These are phyloP conservation scores for Boeremia exigua DNA, from an alignment of 2,329 filamentous ascomycete species.

Conservation along the genomic window DNA sequence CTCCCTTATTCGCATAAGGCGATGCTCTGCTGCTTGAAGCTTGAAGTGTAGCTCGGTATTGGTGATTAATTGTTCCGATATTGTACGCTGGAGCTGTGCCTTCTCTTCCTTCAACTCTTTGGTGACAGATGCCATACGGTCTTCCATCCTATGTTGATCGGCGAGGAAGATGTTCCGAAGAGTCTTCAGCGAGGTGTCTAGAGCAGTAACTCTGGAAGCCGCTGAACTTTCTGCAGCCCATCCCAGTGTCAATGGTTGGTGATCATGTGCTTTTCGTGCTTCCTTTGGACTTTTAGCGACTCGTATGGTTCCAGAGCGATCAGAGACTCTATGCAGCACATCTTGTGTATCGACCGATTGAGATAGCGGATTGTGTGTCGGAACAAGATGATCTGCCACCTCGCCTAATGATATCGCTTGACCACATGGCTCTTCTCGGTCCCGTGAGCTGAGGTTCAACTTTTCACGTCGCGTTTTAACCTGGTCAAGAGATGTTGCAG, in stretches of 20 bases:
- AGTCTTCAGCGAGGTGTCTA: not conserved
- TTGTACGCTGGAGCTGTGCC: conserved; percentile 8
- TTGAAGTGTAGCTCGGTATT: conserved; percentile 21
- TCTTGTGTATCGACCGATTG: not conserved
- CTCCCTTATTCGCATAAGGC: conserved; percentile 16
- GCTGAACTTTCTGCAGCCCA: not conserved
- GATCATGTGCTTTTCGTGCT: not conserved
- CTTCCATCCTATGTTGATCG: not conserved
- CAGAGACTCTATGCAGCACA: not conserved
- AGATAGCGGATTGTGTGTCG: too few relatives aligned
- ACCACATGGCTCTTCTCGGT: not conserved
- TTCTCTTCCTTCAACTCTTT: conserved; percentile 19
- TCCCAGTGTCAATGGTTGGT: not conserved
- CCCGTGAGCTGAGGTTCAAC: too few relatives aligned
- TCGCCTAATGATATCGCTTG: not conserved
- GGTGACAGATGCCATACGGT: not conserved
- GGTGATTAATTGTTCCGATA: conserved; percentile 11
- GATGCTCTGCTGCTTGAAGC: conserved; percentile 3
- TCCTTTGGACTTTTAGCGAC: conserved; percentile 21
- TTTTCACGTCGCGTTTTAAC: too few relatives aligned
- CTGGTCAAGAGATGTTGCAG: too few relatives aligned
- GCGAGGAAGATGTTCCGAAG: not conserved
- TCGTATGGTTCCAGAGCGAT: not conserved
- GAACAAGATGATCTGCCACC: not conserved
- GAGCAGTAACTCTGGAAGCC: not conserved